Conservation (phyloP, 2,329 filamentous ascomycete genomes). For the Parasarocladium wereldwijsianum region DNA sequence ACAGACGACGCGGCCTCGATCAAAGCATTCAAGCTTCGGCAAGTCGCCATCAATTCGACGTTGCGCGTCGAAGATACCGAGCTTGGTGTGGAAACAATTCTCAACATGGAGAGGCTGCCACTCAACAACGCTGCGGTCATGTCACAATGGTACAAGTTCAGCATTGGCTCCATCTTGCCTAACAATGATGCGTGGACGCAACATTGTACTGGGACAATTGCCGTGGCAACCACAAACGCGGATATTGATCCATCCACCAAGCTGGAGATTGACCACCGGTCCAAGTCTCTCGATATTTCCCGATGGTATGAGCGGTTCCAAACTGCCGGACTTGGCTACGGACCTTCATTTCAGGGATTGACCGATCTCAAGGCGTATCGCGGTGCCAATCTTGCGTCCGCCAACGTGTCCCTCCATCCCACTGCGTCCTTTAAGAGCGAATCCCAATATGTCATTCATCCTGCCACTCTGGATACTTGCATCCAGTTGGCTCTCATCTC, state of each 20-base stretch:
- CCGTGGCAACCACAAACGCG: neutral
- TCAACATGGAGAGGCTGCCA: conserved; percentile 1
- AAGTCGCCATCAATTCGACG: conserved; percentile 1
- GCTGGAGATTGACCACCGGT: conserved; percentile 1
- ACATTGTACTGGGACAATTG: conserved; percentile 1
- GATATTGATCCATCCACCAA: neutral
- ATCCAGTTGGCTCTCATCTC: conserved; percentile 3
- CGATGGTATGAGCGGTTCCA: conserved; percentile 1
- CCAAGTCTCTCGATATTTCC: conserved; percentile 1
- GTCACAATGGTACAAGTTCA: conserved; percentile 2
- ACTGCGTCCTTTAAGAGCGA: too few species aligned
- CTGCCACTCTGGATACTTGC: conserved; percentile 3
- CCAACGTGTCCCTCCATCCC: neutral
- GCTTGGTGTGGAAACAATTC: conserved; percentile 2
- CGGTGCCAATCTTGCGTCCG: neutral
- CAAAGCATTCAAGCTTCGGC: neutral
- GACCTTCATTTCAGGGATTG: conserved; percentile 2
- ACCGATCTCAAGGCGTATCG: neutral
- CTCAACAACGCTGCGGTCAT: neutral
- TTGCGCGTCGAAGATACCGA: conserved; percentile 2
- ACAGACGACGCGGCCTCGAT: neutral
- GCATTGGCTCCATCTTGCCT: conserved; percentile 1
- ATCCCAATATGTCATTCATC: conserved; percentile 3
- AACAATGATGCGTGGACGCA: neutral
- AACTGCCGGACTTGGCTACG: conserved; percentile 1